These are phyloP conservation scores for Sonneratia caseolaris DNA, from an alignment of 345 rosid genomes.

Conservation along the genomic window DNA sequence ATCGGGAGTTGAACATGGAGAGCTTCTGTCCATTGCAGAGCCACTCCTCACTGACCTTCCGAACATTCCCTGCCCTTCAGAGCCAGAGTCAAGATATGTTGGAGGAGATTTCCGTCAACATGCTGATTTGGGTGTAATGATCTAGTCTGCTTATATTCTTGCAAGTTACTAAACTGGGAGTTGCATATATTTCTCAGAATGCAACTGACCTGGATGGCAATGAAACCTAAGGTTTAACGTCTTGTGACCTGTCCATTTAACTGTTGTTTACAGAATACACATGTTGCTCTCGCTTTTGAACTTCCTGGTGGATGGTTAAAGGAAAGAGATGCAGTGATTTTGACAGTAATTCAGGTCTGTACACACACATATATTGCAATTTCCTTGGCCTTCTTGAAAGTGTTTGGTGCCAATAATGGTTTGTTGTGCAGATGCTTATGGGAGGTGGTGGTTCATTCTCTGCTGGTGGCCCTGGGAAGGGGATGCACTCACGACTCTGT, in stretches of 20 bases:
- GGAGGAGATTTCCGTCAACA: slow-evolving; percentile 88
- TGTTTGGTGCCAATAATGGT: neutral
- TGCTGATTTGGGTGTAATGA: slow-evolving; percentile 61
- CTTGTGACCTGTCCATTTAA: neutral
- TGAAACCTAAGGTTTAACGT: neutral
- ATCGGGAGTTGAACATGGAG: slow-evolving; percentile 73
- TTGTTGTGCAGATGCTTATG: slow-evolving; percentile 67
- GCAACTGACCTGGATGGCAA: neutral
- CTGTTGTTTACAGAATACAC: slow-evolving; percentile 30
- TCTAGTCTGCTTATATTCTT: slow-evolving; percentile 5
- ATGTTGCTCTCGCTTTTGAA: slow-evolving; percentile 87
- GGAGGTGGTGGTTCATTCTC: slow-evolving; percentile 99
- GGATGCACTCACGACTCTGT: slow-evolving; percentile 96
- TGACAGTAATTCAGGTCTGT: slow-evolving; percentile 81
- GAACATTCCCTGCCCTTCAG: slow-evolving; percentile 21
- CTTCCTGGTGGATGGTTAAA: slow-evolving; percentile 79
- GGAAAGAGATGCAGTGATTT: slow-evolving; percentile 61
- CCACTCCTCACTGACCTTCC: slow-evolving; percentile 86
- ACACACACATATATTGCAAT: neutral
- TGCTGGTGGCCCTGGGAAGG: slow-evolving; percentile 99
- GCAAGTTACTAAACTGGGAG: neutral
- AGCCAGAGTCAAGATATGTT: slow-evolving; percentile 62
- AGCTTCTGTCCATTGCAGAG: slow-evolving; percentile 63
- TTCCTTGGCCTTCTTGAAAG: neutral
- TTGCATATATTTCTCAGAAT: neutral